Evolutionary conservation across 192 early-diverging fungal genomes (phyloP), one percentile per base, ranked within the genome.

Genomic region (Rhizophagus prolifer): DNA sequence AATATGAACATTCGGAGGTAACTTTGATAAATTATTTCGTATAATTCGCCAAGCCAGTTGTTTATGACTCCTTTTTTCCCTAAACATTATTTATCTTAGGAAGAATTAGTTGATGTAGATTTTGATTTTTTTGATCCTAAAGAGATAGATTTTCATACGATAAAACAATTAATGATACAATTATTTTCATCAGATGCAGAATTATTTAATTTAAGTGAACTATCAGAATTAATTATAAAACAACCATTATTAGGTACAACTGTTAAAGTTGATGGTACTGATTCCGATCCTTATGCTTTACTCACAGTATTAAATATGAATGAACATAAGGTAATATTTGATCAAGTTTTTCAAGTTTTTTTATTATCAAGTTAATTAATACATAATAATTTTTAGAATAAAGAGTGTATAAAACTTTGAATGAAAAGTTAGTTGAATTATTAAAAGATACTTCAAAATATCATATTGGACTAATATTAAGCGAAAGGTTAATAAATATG

Each of bases 101-200:
- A 75, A 13, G 31, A 68, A 26, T 59, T 38, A 58, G n/a, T 76
- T 13, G 46, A 97, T 80, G 92, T 97, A 6, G 95, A 97, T 77
- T 97, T 97, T 84, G 97, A 97, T 78, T 99, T 97, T 81, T 96
- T 94, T 83, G 93, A 95, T 70, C 92, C 94, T n/a, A 87, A 92
- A 75, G 86, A 89, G 41, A 88, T 89, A 34, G 97, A 99, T 82
- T 99, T 93, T 75, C 95, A 96, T 78, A 91, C 94, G 6, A 84
- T 96, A 78, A 99, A 99, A 81, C 89, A 89, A 34, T 86, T 99
- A n/a, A 79, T 97, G 19, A 80, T 75, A 50, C 91, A 93, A 75
- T 85, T 91, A 10, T 96, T 99, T 70, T 88, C 89, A 34, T 88
- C 92, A 75, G 95, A 97, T 79, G 79, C 90, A 28, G 92, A 94